Evolutionary conservation across 225 moss, liverwort and hornwort genomes (phyloP), one percentile per base, ranked within the genome.

Genomic region (Lunularia cruciata): DNA sequence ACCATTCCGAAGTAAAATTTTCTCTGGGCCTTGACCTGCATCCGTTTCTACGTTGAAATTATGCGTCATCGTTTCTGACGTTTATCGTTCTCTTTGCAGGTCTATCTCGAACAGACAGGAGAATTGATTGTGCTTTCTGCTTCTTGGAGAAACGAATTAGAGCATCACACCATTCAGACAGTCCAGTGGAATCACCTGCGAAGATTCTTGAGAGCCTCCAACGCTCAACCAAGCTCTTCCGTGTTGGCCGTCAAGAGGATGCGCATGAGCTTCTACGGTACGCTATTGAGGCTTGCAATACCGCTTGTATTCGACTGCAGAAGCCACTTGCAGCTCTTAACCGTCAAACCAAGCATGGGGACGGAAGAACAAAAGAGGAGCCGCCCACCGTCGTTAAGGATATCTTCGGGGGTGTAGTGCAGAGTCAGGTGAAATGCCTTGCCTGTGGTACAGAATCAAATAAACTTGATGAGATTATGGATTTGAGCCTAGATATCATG

Each of bases 381-480:
- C 90, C 87, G 63, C 83, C 85, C 58, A 90, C 85, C 4, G 78
- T 90, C 15, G 79, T 90, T 48, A 90, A 90, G 72, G 90, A 90
- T 60, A 90, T 90, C 63, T 90, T 90, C 66, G 90, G 88, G 36
- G 90, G 88, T 49, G 75, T 90, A 48, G 65, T 90, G 71, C 90
- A 90, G 75, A 90, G 90, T 57, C 90, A 90, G 76, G 87, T 90
- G 36, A 90, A 87, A 61, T 90, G 90, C 72, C 73, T 78, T 61
- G 72, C 84, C 25, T 90, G 90, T 74, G 78, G 77, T 47, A 79
- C 81, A 47, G 90, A 90, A 64, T 90, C 90, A 6, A 90, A 90
- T 39, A 90, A 90, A 76, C 77, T 87, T 20, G 90, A 90, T 61
- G 88, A 90, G 47, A 90, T 90, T 34, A 90, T 90, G 90, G 90